Base-by-base conservation (phyloP, 2,329 filamentous ascomycete species). In the Ascochyta viciae-villosae region DNA sequence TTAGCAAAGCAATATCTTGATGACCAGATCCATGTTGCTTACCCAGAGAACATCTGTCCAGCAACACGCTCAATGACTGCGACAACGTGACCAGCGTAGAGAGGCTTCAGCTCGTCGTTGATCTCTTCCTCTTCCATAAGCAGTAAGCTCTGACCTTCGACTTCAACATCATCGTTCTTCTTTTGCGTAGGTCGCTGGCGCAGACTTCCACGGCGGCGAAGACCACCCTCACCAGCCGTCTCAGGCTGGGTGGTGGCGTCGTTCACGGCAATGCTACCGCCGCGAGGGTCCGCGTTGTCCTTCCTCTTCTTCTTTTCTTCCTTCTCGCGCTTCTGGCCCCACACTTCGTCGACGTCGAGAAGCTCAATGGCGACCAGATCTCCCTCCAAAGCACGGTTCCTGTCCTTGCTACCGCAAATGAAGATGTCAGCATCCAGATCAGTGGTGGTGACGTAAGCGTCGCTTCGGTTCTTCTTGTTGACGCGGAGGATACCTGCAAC, bases 221-320 rank as follows among this genome's bases (percentile, higher is more conserved):
- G 88, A 58, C 93, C 91, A 70, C 93, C 92, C 68, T 97, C 94
- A 49, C 83, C 83, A 61, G 82, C 82, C 85, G 74, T 76, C 78
- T 85, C 74, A 73, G 80, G 79, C 80, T 87, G 74, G 22, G 80
- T 82, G 19, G 80, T 83, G 22, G 80, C 80, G 61, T 87, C 84
- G 68, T 85, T 87, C 60, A 87, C 87, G 62, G 89, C 89, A 69
- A 87, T 91, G 63, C 86, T 89, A 60, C 89, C 89, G 63, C 89
- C 89, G 63, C 94, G 88, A 56, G 91, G 93, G 74, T 98, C 95
- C 31, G 92, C 96, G 57, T 97, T 96, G 72, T 99, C 95, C 83
- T 99, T 99, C 76, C 95, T 91, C 82, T 98, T 99, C 87, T 99
- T 99, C 85, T 99, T 99, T 77, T 99, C 95, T 79, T 99, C 95